Conservation (phyloP, 2,329 filamentous ascomycete species). For the Xylariaceae sp. region DNA sequence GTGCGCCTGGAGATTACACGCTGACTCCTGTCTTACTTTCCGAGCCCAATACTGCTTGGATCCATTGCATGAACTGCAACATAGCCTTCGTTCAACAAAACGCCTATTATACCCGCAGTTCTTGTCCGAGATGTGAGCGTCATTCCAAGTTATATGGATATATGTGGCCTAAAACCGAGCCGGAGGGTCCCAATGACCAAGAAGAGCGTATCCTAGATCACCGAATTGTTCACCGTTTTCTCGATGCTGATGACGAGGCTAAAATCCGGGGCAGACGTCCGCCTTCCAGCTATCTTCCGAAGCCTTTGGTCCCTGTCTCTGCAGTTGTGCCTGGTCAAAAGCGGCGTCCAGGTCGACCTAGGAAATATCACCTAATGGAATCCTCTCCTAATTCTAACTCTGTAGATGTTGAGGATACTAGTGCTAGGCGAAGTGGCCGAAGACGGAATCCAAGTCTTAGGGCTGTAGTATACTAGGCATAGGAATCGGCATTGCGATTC, state of each 20-base stretch:
- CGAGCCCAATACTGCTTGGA: conserved; percentile 75
- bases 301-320: neutral
- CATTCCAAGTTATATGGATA: conserved; percentile 96
- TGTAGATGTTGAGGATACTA: conserved; percentile 5
- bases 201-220: conserved; percentile 76
- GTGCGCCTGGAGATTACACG: conserved; percentile 74
- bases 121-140: conserved; percentile 88
- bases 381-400: too few species aligned
- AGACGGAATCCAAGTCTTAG: conserved; percentile 17
- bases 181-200: conserved; percentile 67
- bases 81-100: conserved; percentile 82
- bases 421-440: conserved; percentile 15
- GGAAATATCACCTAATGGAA: conserved; percentile 14
- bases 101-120: conserved; percentile 78
- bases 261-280: conserved; percentile 40
- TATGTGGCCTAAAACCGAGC: conserved; percentile 92
- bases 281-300: conserved; percentile 4
- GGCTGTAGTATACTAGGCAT: conserved; percentile 8
- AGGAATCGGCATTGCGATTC: neutral
- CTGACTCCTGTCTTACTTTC: conserved; percentile 72
- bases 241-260: conserved; percentile 66
- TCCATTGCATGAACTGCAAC: conserved; percentile 81
- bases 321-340: conserved; percentile 10
- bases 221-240: conserved; percentile 79
- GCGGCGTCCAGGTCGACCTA: conserved; percentile 20